phyloP scores from a whole-genome alignment of 202 grass and related monocot genomes.

The Zoysia matrella region DNA sequence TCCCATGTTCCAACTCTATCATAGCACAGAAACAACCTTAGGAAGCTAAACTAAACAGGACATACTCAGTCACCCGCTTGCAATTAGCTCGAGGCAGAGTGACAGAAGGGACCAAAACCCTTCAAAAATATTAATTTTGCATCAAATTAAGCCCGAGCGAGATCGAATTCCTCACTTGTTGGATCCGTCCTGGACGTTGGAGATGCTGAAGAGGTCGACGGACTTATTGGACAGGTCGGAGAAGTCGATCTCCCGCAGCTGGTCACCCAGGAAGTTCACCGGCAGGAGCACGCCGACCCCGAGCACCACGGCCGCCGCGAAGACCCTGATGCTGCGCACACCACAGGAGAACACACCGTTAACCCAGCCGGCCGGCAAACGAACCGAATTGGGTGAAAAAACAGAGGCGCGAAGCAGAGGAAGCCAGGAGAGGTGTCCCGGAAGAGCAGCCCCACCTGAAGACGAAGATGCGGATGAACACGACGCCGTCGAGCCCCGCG shows the following conservation, averaged over 20 bases:
- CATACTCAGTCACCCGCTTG: not conserved
- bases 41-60: not conserved
- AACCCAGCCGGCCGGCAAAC: not conserved
- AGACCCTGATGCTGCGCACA: slow-evolving; percentile 75
- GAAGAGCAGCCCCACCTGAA: no score
- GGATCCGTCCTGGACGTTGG: slow-evolving; percentile 82
- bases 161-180: slow-evolving; percentile 56
- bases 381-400: not conserved
- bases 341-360: not conserved
- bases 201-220: slow-evolving; percentile 84
- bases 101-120: not conserved
- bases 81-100: not conserved
- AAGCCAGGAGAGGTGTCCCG: not conserved
- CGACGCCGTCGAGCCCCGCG: slow-evolving; percentile 86
- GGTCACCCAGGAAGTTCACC: slow-evolving; percentile 76
- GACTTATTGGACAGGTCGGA: slow-evolving; percentile 36
- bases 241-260: slow-evolving; percentile 43
- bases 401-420: not conserved
- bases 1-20: not conserved
- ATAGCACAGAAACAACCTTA: not conserved
- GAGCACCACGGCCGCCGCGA: slow-evolving; percentile 66
- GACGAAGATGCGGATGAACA: slow-evolving; percentile 56
- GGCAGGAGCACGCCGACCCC: slow-evolving; percentile 79
- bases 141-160: slow-evolving; percentile 1
- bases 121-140: not conserved